These are phyloP conservation scores for Pythium aquatile DNA, from an alignment of 352 stramenopile genomes.

Conservation along the genomic window DNA sequence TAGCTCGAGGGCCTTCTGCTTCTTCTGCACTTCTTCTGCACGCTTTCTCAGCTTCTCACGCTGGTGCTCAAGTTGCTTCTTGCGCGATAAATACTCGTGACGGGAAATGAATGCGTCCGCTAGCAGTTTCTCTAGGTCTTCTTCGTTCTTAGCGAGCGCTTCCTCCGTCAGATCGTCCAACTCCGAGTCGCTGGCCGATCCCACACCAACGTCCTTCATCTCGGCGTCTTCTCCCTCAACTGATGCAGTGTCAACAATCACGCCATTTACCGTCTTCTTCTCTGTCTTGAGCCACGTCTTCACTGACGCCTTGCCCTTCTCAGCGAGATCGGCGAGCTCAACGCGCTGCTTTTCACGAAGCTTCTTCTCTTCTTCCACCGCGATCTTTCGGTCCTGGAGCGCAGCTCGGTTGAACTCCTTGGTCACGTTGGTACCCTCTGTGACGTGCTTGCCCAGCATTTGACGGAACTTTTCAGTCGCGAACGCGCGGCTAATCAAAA, in stretches of 20 bases:
- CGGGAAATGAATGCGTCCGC: conserved; percentile 65
- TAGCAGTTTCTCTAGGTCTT: conserved; percentile 69
- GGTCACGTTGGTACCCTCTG: conserved; percentile 47
- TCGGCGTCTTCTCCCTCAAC: conserved; percentile 39
- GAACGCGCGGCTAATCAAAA: conserved; percentile 60
- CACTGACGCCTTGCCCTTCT: conserved; percentile 57
- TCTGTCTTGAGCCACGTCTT: conserved; percentile 59
- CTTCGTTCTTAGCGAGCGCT: conserved; percentile 61
- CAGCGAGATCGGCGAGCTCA: conserved; percentile 50
- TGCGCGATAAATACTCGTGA: conserved; percentile 76
- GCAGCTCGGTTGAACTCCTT: conserved; percentile 78
- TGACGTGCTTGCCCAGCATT: conserved; percentile 57
- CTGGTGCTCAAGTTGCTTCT: conserved; percentile 69
- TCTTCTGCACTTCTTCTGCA: conserved; percentile 59
- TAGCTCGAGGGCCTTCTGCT: conserved; percentile 66
- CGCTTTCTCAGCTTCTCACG: conserved; percentile 57
- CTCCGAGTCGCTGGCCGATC: conserved; percentile 60
- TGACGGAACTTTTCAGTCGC: conserved; percentile 64
- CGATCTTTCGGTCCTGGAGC: conserved; percentile 61
- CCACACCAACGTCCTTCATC: conserved; percentile 30
- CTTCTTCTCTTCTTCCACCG: conserved; percentile 80
- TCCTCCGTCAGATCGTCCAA: conserved; percentile 69
- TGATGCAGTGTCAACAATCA: conserved; percentile 16
- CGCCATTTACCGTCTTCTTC: conserved; percentile 41
- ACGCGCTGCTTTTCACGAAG: conserved; percentile 68